phyloP scores from a whole-genome alignment of 768 basidiomycete genomes.

The Atractiella rhizophila region DNA sequence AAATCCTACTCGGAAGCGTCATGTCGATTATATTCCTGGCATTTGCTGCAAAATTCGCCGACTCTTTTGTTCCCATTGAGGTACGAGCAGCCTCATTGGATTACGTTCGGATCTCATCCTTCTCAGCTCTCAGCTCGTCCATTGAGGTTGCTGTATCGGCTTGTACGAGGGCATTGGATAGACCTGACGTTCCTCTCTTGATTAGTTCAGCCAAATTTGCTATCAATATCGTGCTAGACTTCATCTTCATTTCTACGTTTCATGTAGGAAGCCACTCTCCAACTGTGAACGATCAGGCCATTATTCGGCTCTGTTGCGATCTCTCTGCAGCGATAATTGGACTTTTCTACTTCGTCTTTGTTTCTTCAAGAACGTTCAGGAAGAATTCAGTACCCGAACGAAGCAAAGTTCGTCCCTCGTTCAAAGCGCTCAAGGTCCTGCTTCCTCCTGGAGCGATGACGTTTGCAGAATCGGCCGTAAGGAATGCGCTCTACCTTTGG shows the following conservation, averaged over 20 bases:
- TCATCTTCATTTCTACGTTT: constrained; percentile 12
- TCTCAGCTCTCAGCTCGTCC: constrained; percentile 5
- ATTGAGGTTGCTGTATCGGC: constrained; percentile 7
- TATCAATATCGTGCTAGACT: constrained; percentile 13
- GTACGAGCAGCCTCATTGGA: constrained; percentile 6
- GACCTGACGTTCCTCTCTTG: constrained; percentile 12
- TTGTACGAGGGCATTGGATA: constrained; percentile 11
- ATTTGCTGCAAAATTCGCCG: constrained; percentile 7
- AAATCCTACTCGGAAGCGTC: constrained; percentile 9
- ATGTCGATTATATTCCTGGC: constrained; percentile 12
- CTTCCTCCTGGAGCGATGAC: constrained; percentile 2
- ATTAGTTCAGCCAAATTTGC: constrained; percentile 5
- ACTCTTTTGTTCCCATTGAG: constrained; percentile 10
- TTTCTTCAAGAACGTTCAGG: background rate
- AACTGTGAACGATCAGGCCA: constrained; percentile 11
- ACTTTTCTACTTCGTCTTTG: constrained; percentile 10
- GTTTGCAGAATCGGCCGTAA: constrained; percentile 9
- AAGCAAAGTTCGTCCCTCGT: background rate
- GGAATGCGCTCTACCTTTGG: constrained; percentile 12
- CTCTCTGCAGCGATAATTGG: constrained; percentile 4
- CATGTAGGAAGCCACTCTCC: constrained; percentile 2
- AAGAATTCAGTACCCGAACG: background rate
- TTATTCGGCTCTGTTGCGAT: constrained; percentile 11
- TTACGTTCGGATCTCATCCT: constrained; percentile 12
- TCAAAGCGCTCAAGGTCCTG: background rate